Base-by-base conservation (phyloP, 2,329 filamentous ascomycete species). In the Verticillium albo-atrum region DNA sequence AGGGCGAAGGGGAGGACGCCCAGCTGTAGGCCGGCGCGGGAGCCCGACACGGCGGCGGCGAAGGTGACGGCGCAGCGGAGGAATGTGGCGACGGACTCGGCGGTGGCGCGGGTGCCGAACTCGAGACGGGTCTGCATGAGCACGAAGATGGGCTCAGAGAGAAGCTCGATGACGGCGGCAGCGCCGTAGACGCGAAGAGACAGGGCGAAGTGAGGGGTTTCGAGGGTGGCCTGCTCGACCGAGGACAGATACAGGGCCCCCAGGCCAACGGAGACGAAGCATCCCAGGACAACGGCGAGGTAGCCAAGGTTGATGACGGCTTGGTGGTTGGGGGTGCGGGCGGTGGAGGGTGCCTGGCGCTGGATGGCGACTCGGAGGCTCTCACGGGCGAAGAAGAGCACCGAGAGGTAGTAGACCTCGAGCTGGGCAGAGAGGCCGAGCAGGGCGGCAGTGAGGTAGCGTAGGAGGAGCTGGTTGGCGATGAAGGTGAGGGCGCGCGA, bases 381-480 rank as follows among this genome's bases (percentile, higher is more conserved):
- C 75, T 99, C 95, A 42, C 95, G 85, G 0, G 95, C 90, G 69
- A 99, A 98, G 74, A 96, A 97, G 1, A 99, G 82, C n/a, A 96
- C 88, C 0, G 92, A 92, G 52, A 96, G 89, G 61, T 94, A 93
- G 73, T 93, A 97, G 1, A 98, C 86, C 68, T 99, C 95, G 3
- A 99, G 83, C 72, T 97, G 95, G 0, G 93, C 89, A 2, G 93
- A 89, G 5, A 96, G 81, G 6, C 94, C 95, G 1, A 99, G 83
- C 0, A 96, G 82, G 60, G 89, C 84, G 0, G 95, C 93, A 1
- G 92, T 96, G 52, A 98, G 79, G 71, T 90, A 94, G 35, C 94
- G 91, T 7, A 99, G 83, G 30, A 99, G 84, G 37, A 96, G 73
- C 74, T 99, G 94, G 76, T 98, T 99, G 70, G 95, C 90, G 65